Evolutionary conservation across 192 early-diverging fungal genomes (phyloP).

Genomic region (Mortierella hygrophila): DNA sequence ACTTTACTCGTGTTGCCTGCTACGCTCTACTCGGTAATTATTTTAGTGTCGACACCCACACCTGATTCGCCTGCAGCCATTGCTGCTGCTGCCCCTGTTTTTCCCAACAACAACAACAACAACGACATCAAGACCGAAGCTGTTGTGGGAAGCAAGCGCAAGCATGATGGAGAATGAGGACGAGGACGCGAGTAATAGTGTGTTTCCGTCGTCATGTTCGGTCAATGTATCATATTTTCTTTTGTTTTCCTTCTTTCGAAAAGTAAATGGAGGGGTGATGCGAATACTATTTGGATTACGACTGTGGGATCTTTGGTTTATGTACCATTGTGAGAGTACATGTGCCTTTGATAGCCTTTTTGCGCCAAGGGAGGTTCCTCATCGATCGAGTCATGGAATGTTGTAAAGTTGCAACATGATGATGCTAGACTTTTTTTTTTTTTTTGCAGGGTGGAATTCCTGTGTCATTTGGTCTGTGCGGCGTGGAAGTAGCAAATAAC

Average conservation of each 20-base stretch:
- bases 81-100: not conserved
- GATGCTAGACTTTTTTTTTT: not conserved
- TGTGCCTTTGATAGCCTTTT: too few relatives aligned
- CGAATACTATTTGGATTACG: too few relatives aligned
- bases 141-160: not conserved
- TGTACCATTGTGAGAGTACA: too few relatives aligned
- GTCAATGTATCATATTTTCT: too few relatives aligned
- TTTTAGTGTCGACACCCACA: not conserved
- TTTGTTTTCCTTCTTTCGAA: too few relatives aligned
- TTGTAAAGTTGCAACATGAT: not conserved
- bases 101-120: not conserved
- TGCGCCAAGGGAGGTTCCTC: too few relatives aligned
- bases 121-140: not conserved
- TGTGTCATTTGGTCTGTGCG: not conserved
- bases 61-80: not conserved
- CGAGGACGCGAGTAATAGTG: not conserved
- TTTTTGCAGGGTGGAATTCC: not conserved
- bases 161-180: slow-evolving; percentile 4
- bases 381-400: too few relatives aligned
- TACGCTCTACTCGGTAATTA: not conserved
- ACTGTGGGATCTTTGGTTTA: too few relatives aligned
- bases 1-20: not conserved
- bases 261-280: too few relatives aligned
- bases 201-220: not conserved
- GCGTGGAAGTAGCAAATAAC: not conserved